Evolutionary conservation across 805 yeast species (phyloP), one percentile per base, ranked within the genome.

Genomic region (Candida parachauliodes): DNA sequence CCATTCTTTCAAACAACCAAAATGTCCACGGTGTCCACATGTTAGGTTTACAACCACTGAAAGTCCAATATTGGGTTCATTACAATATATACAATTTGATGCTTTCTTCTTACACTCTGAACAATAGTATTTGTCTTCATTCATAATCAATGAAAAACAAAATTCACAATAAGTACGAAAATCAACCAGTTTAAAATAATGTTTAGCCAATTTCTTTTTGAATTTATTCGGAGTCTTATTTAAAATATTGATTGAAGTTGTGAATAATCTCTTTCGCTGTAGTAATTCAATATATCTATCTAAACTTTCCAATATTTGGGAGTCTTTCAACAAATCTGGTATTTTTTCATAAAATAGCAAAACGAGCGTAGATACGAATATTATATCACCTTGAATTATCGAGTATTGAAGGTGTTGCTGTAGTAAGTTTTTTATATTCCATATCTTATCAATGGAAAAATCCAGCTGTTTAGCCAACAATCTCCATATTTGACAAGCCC

Each of bases 21-120:
- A 78, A 60, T 91, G 98, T 1, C 91, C 88, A 40, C 79, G 70
- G 58, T 91, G 98, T 0, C 96, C 97, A 65, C 98, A 91, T 18
- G 66, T 73, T 35, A 83, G 55, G 46, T 67, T 43, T 68, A 62
- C 43, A 65, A 73, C 68, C 11, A 84, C 74, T 11, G 81, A 72
- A 39, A 84, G 65, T 1, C 94, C 94, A 46, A 75, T 77, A 50
- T 89, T 68, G 0, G 95, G 87, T 51, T 76, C 83, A 44, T 81
- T 72, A 57, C 97, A 89, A 43, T 81, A 76, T 19, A 81, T 70
- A 58, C 97, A 89, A n/a, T 79, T 72, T 41, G 78, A 81, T 43
- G 78, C 79, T 11, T 65, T 64, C 35, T 60, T 65, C 8, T 70
- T 61, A 56, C 97, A 89, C 16, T 68, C 70, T 37, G 79, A 87